Evolutionary conservation across 2,329 filamentous ascomycete genomes (phyloP).

Genomic region (Epichloe aotearoae): DNA sequence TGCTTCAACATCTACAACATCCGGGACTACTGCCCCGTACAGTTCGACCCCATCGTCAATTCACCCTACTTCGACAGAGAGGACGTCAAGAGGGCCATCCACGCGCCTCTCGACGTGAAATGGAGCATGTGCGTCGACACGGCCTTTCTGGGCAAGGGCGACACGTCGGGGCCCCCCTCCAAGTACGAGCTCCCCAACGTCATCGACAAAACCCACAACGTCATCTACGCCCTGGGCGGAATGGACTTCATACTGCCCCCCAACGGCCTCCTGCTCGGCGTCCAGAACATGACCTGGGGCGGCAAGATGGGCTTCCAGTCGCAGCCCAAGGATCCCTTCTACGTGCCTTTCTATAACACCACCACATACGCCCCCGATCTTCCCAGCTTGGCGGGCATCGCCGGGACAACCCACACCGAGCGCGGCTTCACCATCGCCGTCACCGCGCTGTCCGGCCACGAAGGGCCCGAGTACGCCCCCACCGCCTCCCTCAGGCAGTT

Average conservation of each 20-base stretch:
- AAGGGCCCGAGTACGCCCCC: conserved; percentile 55
- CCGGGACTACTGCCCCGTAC: conserved; percentile 54
- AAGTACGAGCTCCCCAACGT: conserved; percentile 52
- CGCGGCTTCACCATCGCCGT: conserved; percentile 60
- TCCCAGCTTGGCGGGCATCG: conserved; percentile 40
- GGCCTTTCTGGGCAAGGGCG: conserved; percentile 9
- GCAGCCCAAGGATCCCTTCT: conserved; percentile 48
- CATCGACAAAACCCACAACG: conserved; percentile 29
- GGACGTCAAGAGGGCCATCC: conserved; percentile 56
- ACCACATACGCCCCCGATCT: conserved; percentile 24
- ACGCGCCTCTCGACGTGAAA: conserved; percentile 37
- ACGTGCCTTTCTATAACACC: no score
- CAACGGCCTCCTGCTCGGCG: conserved; percentile 56
- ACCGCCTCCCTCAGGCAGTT: conserved; percentile 56
- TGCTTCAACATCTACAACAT: conserved; percentile 73
- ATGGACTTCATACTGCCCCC: conserved; percentile 55
- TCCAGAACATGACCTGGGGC: conserved; percentile 75
- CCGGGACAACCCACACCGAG: conserved; percentile 61
- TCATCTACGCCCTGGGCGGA: conserved; percentile 60
- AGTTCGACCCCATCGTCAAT: conserved; percentile 57
- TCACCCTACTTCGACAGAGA: conserved; percentile 63
- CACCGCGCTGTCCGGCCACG: conserved; percentile 53
- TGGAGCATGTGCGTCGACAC: conserved; percentile 8
- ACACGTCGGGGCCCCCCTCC: conserved; percentile 28
- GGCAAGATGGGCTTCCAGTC: conserved; percentile 56